Percentiles rank a stretch among this genome's conserved stretches.
Evolutionary conservation across 2,329 filamentous ascomycete genomes (phyloP).

Genomic region (Beauveria sp.): DNA sequence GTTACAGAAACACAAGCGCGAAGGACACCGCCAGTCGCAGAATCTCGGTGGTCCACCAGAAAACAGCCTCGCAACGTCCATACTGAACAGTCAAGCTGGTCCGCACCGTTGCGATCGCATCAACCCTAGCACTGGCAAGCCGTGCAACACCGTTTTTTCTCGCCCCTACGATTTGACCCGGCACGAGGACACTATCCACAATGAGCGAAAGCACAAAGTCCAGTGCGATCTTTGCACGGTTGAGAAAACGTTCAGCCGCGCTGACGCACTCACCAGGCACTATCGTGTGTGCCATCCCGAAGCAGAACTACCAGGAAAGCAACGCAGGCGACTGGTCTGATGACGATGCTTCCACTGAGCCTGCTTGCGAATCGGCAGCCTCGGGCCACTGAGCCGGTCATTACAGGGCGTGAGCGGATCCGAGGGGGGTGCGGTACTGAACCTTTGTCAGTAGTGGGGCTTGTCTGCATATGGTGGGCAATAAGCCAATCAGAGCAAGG

Average conservation of each 20-base stretch:
- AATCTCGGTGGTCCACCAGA: slow-evolving; percentile 27
- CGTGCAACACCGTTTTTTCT: slow-evolving; percentile 90
- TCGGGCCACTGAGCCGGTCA: background rate
- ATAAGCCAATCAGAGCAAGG: slow-evolving; percentile 11
- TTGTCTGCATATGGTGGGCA: background rate
- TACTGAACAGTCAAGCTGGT: slow-evolving; percentile 80
- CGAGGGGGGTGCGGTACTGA: background rate
- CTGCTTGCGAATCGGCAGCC: background rate
- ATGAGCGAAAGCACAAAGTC: slow-evolving; percentile 87
- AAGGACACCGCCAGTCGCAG: slow-evolving; percentile 76
- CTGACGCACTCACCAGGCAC: slow-evolving; percentile 88
- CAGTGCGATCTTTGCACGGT: slow-evolving; percentile 88
- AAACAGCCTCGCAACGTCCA: slow-evolving; percentile 38
- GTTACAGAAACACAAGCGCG: slow-evolving; percentile 91
- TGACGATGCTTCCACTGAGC: background rate
- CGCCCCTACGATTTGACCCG: slow-evolving; percentile 92
- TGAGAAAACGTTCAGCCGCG: slow-evolving; percentile 94
- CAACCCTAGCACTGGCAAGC: slow-evolving; percentile 91
- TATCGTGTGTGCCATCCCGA: slow-evolving; percentile 93
- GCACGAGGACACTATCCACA: slow-evolving; percentile 97
- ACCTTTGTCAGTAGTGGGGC: background rate
- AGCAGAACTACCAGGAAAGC: slow-evolving; percentile 67
- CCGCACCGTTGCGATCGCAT: slow-evolving; percentile 89
- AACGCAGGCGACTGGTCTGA: slow-evolving; percentile 23
- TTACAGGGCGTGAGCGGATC: background rate